Evolutionary conservation across 2,329 filamentous ascomycete species (phyloP), one percentile per base, ranked within the genome.

Genomic region (Colletotrichum falcatum): DNA sequence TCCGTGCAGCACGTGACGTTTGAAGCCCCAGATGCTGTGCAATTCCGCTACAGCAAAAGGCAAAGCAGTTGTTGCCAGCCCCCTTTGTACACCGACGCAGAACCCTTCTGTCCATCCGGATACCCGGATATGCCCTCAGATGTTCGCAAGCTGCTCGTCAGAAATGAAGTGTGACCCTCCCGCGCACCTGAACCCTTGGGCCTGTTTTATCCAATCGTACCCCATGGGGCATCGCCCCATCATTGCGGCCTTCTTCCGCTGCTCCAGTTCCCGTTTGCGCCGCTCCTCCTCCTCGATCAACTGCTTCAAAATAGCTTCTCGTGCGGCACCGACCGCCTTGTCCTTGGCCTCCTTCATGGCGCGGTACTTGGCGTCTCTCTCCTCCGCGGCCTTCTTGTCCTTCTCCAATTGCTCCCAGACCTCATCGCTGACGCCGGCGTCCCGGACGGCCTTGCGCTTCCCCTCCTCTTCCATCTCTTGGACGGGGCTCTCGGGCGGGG

Each of bases 161-260:
- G 75, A 75, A 23, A 90, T 78, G 67, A 75, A 91, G 79, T 93
- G 91, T 2, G 75, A 76, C 0, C 91, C 91, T 0, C 86, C 91
- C 0, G 84, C 84, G 79, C 91, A 93, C 6, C 89, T 78, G 77
- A 89, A 94, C 0, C 91, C 91, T 1, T 74, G 76, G 1, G 2
- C 49, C 74, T 90, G 85, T 74, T 87, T 88, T 33, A 91, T 88
- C 91, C 91, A 94, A 0, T 67, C 64, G 75, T 58, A 94, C 0
- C 91, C 91, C 23, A 65, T 46, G 0, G 83, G 81, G 77, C 91
- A 94, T 0, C 78, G 60, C 0, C 91, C 91, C 81, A 88, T 82
- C 1, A 73, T 37, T 73, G 76, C 78, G 73, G 94, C 76, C 74
- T 86, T 89, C 71, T 75, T 80, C 55, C 76, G 79, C 53, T 75